phyloP scores from a whole-genome alignment of 2,329 filamentous ascomycete species.

The Ophiostoma sp. region DNA sequence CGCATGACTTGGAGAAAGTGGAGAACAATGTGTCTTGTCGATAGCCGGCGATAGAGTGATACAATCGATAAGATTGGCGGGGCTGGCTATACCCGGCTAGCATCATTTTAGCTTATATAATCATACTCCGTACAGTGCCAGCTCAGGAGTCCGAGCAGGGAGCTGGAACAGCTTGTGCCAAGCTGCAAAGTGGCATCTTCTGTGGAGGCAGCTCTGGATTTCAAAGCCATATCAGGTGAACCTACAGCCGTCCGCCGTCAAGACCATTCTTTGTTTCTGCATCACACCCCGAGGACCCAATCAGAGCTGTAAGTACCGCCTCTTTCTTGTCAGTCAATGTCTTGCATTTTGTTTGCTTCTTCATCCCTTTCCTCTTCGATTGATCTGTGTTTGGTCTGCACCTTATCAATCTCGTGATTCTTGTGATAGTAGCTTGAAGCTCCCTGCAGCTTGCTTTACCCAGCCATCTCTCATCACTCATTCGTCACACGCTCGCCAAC shows the following conservation, averaged over 20 bases:
- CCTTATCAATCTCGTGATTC: conserved; percentile 5
- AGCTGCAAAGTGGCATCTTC: conserved; percentile 29
- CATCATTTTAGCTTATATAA: background rate
- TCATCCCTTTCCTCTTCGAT: background rate
- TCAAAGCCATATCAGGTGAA: conserved; percentile 19
- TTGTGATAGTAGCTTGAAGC: background rate
- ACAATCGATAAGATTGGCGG: background rate
- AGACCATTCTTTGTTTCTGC: conserved; percentile 2
- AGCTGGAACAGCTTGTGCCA: conserved; percentile 16
- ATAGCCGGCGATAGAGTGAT: conserved; percentile 19
- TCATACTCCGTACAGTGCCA: background rate
- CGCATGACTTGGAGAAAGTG: conserved; percentile 4
- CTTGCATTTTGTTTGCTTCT: background rate
- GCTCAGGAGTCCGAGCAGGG: background rate
- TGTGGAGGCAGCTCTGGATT: conserved; percentile 17
- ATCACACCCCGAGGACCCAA: background rate
- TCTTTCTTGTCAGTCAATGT: background rate
- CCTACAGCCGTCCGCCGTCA: conserved; percentile 1
- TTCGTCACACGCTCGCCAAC: too few relatives aligned
- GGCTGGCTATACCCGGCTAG: background rate
- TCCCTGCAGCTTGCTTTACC: background rate
- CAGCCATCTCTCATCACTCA: background rate
- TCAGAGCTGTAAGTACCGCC: background rate
- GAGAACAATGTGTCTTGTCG: background rate
- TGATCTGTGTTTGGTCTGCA: background rate